Evolutionary conservation across 495 filamentous ascomycete species (phyloP).

Genomic region (Achaetomiella virescens): DNA sequence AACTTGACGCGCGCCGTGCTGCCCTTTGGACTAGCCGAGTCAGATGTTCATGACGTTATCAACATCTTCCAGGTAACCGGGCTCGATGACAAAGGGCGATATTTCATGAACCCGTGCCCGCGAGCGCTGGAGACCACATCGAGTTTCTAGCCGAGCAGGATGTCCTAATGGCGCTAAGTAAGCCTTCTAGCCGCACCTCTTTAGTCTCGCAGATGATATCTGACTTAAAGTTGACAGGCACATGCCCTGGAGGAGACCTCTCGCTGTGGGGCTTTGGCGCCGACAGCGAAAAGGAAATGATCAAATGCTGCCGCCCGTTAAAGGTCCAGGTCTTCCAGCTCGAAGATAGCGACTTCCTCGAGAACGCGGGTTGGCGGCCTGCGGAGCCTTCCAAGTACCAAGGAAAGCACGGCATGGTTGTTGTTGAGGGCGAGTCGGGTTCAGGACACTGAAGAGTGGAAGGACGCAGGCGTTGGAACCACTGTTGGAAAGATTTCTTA

Average conservation of each 20-base stretch:
- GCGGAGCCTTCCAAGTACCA: constrained; percentile 53
- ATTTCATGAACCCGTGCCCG: constrained; percentile 74
- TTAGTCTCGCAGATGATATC: constrained; percentile 15
- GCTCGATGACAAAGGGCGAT: constrained; percentile 61
- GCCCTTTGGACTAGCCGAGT: constrained; percentile 60
- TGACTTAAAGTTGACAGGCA: constrained; percentile 27
- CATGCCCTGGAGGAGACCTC: constrained; percentile 57
- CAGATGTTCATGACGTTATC: constrained; percentile 73
- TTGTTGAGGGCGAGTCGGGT: constrained; percentile 8
- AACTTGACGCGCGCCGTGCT: constrained; percentile 68
- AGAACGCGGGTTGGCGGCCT: constrained; percentile 53
- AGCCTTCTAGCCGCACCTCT: not conserved
- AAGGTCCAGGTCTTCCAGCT: constrained; percentile 64
- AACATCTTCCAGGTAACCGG: constrained; percentile 81
- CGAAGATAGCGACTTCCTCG: constrained; percentile 41
- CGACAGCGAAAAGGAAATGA: constrained; percentile 58
- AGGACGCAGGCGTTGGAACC: not conserved
- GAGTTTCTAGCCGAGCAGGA: constrained; percentile 75
- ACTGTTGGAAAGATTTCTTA: too few species aligned
- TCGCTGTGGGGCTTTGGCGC: constrained; percentile 70
- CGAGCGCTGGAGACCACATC: constrained; percentile 58
- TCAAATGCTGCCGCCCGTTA: constrained; percentile 64
- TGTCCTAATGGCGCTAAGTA: constrained; percentile 65
- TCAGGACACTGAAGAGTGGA: not conserved
- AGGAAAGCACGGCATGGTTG: constrained; percentile 59